Percentiles rank a stretch among this genome's conserved stretches.
phyloP scores from a whole-genome alignment of 179 eudicot species.

The Monotropa hypopitys region DNA sequence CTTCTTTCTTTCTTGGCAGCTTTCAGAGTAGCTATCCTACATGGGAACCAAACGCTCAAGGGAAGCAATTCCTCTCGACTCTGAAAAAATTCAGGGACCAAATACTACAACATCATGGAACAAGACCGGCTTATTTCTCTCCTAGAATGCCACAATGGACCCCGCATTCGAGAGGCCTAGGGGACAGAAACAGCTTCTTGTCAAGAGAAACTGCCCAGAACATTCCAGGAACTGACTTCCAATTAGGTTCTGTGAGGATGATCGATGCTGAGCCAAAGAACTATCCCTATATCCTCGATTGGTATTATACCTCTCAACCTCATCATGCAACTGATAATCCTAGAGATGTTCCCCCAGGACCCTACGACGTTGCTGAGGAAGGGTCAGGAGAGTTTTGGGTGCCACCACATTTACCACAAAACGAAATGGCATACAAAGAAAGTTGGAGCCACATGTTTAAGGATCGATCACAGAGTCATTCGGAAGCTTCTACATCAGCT shows the following conservation, averaged over 20 bases:
- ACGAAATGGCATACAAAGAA: slow-evolving; percentile 22
- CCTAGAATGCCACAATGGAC: slow-evolving; percentile 28
- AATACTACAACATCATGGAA: slow-evolving; percentile 25
- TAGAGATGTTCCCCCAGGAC: slow-evolving; percentile 16
- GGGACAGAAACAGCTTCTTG: slow-evolving; percentile 29
- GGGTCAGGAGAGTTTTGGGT: slow-evolving; percentile 27
- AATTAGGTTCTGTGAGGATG: slow-evolving; percentile 51
- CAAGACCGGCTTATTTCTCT: slow-evolving; percentile 20
- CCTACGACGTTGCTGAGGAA: slow-evolving; percentile 24
- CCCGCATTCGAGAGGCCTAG: slow-evolving; percentile 25
- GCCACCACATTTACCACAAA: slow-evolving; percentile 19
- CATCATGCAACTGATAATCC: slow-evolving; percentile 19
- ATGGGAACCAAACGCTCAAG: slow-evolving; percentile 70
- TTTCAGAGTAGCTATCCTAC: slow-evolving; percentile 73
- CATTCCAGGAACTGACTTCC: slow-evolving; percentile 21
- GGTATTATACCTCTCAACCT: slow-evolving; percentile 54
- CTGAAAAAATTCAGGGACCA: slow-evolving; percentile 55
- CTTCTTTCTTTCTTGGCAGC: slow-evolving; percentile 27
- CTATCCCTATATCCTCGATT: slow-evolving; percentile 71
- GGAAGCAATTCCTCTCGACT: slow-evolving; percentile 50
- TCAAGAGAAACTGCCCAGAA: slow-evolving; percentile 30
- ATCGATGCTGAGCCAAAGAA: slow-evolving; percentile 41
- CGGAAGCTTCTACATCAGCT: slow-evolving; percentile 62
- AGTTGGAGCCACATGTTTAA: slow-evolving; percentile 33
- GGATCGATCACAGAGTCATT: slow-evolving; percentile 29